Base-by-base conservation (phyloP, 768 basidiomycete genomes). In the Termitomyces sp. region DNA sequence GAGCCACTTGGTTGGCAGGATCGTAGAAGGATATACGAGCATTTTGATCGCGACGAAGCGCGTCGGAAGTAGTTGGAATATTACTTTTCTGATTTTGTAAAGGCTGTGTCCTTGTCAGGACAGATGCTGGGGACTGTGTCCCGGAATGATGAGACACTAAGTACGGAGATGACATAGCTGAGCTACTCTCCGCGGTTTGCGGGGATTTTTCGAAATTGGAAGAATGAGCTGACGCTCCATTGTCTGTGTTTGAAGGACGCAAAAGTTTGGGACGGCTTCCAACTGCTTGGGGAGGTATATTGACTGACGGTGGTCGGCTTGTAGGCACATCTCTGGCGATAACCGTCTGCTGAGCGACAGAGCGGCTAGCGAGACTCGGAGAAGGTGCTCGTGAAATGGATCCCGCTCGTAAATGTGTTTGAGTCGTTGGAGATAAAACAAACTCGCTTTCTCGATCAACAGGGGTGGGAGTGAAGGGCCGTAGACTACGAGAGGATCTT, bases 21-120 rank as follows among this genome's bases (percentile, higher is more conserved):
- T 93, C 90, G 64, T 88, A 93, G 67, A 88, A 91, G 0, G 92
- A 92, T 22, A 94, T 80, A 26, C 89, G 82, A 26, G 85, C 82
- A 61, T 86, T 88, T 45, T 77, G 84, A 56, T 84, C 88, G 61
- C 80, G 77, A 18, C 87, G 82, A 20, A 71, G 70, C 22, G 71
- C 63, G 26, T 77, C 73, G 36, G 68, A 50, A 24, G 68, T 62
- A 28, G n/a, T 12, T 3, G 10, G 12, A n/a, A 53, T 5, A 20
- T 42, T 40, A 20, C 6, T 42, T 14, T 30, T 38, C 7, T 26
- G n/a, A 53, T n/a, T 42, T 20, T 42, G 38, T 4, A 6, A 52
- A 6, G 68, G 61, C 10, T 66, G 64, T 54, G 71, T 71, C 26
- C 69, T 68, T 44, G 73, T 58, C 35, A 65, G 43, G 69, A 67